Percentiles rank a stretch among this genome's conserved stretches.
Evolutionary conservation across 2,329 filamentous ascomycete genomes (phyloP).

Genomic region (Neofusicoccum sp.): DNA sequence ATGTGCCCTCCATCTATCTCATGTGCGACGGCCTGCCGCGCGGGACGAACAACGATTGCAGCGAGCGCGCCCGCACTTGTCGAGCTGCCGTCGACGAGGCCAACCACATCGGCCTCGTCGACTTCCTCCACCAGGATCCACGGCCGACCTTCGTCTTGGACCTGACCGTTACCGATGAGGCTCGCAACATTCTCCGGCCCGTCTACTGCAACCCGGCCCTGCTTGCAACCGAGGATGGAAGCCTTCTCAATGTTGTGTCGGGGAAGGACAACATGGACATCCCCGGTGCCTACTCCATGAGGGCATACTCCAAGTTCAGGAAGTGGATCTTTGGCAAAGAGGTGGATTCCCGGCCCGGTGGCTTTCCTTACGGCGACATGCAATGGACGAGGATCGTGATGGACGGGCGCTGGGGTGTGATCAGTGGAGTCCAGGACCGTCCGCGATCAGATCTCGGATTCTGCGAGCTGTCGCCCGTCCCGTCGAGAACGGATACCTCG

Average conservation of each 20-base stretch:
- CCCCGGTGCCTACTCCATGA: constrained; percentile 22
- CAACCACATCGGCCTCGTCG: constrained; percentile 23
- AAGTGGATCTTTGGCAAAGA: constrained; percentile 26
- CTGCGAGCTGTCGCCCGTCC: not conserved
- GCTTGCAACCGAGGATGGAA: constrained; percentile 9
- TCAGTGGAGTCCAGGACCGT: constrained; percentile 27
- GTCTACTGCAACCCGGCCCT: constrained; percentile 30
- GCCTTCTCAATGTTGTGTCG: constrained; percentile 24
- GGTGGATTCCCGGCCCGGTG: constrained; percentile 19
- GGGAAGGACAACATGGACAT: constrained; percentile 21
- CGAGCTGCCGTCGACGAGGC: constrained; percentile 1
- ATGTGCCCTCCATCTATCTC: not conserved
- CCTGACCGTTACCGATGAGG: constrained; percentile 19
- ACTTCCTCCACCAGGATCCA: constrained; percentile 26
- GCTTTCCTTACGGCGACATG: constrained; percentile 25
- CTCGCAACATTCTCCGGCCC: constrained; percentile 4
- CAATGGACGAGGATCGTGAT: constrained; percentile 30
- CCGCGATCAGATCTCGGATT: not conserved
- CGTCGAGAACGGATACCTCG: not conserved
- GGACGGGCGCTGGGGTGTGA: constrained; percentile 25
- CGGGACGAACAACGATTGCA: not conserved
- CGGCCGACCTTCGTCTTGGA: constrained; percentile 28
- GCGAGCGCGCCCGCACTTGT: not conserved
- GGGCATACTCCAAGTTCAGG: constrained; percentile 27
- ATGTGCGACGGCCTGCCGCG: not conserved